Conservation (phyloP, 306 rosid genomes). For the Cucurbita maxima region DNA sequence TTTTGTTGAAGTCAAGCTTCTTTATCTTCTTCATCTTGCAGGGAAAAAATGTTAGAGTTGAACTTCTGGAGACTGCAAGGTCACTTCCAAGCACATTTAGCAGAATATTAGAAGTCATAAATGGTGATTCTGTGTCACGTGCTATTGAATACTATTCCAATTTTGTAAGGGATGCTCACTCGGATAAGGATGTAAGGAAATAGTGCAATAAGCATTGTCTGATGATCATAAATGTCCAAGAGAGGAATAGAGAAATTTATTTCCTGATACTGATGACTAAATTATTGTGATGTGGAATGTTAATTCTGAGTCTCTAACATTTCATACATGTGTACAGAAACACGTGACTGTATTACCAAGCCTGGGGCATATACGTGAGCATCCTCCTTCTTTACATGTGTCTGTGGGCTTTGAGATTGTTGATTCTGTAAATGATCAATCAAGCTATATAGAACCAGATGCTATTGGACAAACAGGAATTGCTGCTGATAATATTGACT, state of each 20-base stretch:
- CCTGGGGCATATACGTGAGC: slow-evolving; percentile 41
- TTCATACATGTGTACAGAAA: slow-evolving; percentile 34
- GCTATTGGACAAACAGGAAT: slow-evolving; percentile 15
- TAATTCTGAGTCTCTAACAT: background rate
- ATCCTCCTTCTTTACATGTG: slow-evolving; percentile 66
- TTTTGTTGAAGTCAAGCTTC: background rate
- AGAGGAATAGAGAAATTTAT: background rate
- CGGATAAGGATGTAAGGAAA: slow-evolving; percentile 62
- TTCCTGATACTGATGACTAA: background rate
- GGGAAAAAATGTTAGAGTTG: slow-evolving; percentile 71
- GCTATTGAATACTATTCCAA: slow-evolving; percentile 75
- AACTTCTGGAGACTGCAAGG: slow-evolving; percentile 78
- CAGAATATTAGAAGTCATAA: slow-evolving; percentile 53
- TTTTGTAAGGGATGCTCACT: slow-evolving; percentile 75
- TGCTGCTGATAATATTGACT: slow-evolving; percentile 54
- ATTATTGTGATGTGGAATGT: background rate
- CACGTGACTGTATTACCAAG: slow-evolving; percentile 31
- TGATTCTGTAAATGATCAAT: slow-evolving; percentile 24
- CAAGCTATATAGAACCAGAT: slow-evolving; percentile 28
- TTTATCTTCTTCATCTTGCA: slow-evolving; percentile 19
- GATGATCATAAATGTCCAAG: slow-evolving; percentile 5
- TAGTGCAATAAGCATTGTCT: slow-evolving; percentile 5
- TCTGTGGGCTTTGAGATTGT: slow-evolving; percentile 48
- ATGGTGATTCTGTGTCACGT: slow-evolving; percentile 43
- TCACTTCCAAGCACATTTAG: slow-evolving; percentile 71